Evolutionary conservation across 495 filamentous ascomycete species (phyloP), one percentile per base, ranked within the genome.

Genomic region (Annulohypoxylon moriforme): DNA sequence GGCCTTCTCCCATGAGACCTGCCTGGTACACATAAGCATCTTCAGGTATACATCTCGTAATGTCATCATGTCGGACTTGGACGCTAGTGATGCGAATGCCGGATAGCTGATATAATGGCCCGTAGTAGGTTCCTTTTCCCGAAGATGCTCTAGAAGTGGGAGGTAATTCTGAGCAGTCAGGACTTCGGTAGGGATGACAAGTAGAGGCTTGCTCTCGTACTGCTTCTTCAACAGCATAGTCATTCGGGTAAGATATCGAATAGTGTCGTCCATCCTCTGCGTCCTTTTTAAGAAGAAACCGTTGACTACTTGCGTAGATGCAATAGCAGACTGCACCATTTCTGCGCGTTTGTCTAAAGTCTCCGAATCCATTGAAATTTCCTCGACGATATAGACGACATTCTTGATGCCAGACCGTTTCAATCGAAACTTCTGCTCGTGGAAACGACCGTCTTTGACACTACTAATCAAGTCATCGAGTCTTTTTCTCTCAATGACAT

Each of bases 401-500:
- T 94, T 91, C 62, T 86, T 88, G 29, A 94, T 81, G 1, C 92
- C 92, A 0, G 88, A 90, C 59, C 89, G 89, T 38, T 85, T 84
- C 2, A 95, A 85, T 1, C 93, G 89, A 70, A 94, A 95, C 72
- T 96, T 96, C 69, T 96, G 93, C 72, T 96, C 93, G 70, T 90
- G 90, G 73, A 94, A 96, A 0, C 93, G 88, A 0, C 92, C 92
- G 58, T 96, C 93, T 77, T 91, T 94, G 76, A 96, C 92, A 49
- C 90, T 93, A 25, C 86, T 81, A 7, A 96, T 83, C 3, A 96
- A 83, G 78, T 96, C 93, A 70, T 96, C 93, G 0, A 94, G 85
- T 2, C 93, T 85, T 74, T 96, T 96, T 53, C 93, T 87, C 79
- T 96, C 93, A 0, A 95, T 85, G 29, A 96, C 92, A 83, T 88